Conservation (phyloP, 169 alveolate species). For the Toxoplasma gondii region DNA sequence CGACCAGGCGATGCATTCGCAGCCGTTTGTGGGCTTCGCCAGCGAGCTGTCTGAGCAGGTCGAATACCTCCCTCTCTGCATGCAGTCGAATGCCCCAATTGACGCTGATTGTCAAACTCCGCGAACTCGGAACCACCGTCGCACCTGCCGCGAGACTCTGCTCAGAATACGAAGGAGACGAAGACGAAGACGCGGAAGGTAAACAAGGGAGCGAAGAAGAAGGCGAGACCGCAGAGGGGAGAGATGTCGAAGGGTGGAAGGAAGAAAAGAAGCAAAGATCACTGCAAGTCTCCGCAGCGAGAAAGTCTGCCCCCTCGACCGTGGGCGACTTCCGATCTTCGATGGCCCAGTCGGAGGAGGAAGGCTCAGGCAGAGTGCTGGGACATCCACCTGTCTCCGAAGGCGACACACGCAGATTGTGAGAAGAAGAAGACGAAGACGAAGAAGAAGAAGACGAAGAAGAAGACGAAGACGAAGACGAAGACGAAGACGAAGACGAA, state of each 20-base stretch:
- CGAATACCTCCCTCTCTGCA: conserved; percentile 1
- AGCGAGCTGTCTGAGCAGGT: conserved; percentile 58
- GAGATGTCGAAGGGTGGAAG: too few relatives aligned
- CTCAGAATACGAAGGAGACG: not conserved
- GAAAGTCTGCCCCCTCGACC: too few relatives aligned
- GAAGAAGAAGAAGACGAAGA: not conserved
- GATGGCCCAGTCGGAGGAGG: not conserved
- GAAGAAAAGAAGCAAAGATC: too few relatives aligned
- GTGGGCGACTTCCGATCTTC: not conserved
- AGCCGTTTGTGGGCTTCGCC: conserved; percentile 56
- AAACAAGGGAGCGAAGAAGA: not conserved
- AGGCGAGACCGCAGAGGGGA: too few relatives aligned
- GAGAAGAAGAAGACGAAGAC: not conserved
- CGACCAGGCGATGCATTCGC: not conserved
- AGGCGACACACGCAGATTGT: not conserved
- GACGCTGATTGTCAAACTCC: conserved; percentile 49
- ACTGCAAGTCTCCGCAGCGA: too few relatives aligned
- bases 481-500: not conserved
- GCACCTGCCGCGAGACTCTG: not conserved
- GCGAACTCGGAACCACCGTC: not conserved
- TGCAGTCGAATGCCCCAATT: conserved; percentile 68
- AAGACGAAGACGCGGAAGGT: not conserved
- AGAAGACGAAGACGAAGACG: not conserved
- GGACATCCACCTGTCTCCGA: not conserved
- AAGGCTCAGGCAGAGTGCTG: not conserved